Evolutionary conservation across 306 rosid genomes (phyloP).

Genomic region (Psophocarpus tetragonolobus): DNA sequence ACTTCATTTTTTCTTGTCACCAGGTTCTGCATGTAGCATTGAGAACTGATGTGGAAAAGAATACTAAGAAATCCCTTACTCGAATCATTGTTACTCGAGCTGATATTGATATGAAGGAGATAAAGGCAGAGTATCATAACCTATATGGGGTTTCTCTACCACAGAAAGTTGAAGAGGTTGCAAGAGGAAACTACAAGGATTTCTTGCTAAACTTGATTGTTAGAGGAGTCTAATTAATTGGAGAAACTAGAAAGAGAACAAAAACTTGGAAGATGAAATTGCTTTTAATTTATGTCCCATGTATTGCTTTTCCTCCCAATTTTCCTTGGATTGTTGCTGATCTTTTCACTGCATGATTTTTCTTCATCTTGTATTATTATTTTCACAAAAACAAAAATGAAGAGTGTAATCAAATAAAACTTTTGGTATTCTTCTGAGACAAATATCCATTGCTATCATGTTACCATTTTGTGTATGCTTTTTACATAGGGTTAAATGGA

Average conservation of each 20-base stretch:
- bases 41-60: slow-evolving; percentile 60
- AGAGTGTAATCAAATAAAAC: neutral
- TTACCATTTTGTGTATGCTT: neutral
- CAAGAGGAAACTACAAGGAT: slow-evolving; percentile 85
- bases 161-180: slow-evolving; percentile 58
- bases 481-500: slow-evolving; percentile 11
- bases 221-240: slow-evolving; percentile 51
- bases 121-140: slow-evolving; percentile 55
- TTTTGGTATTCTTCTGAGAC: neutral
- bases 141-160: slow-evolving; percentile 55
- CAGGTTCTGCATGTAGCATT: slow-evolving; percentile 64
- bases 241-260: neutral
- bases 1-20: neutral
- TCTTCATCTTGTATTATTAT: neutral
- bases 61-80: slow-evolving; percentile 62
- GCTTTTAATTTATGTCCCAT: neutral
- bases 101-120: slow-evolving; percentile 68
- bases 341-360: slow-evolving; percentile 4
- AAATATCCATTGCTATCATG: neutral
- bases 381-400: neutral
- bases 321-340: slow-evolving; percentile 9
- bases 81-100: slow-evolving; percentile 87
- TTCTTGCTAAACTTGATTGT: slow-evolving; percentile 71
- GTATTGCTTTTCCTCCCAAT: neutral
- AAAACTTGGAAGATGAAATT: slow-evolving; percentile 6